Conservation (phyloP, 768 basidiomycete genomes). For the Leccinum broughii region DNA sequence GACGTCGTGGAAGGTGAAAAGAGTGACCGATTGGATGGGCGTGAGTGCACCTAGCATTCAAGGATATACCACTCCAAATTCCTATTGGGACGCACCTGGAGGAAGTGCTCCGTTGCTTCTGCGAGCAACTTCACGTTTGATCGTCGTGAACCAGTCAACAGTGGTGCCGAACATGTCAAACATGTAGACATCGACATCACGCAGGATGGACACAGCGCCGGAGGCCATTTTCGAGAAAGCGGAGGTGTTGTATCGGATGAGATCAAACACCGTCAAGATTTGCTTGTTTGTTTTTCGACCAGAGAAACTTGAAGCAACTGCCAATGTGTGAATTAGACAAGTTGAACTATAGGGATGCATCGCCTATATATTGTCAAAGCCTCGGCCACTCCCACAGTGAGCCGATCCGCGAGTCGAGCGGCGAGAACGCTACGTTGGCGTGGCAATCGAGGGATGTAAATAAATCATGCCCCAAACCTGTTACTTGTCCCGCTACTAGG, state of each 20-base stretch:
- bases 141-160: conserved; percentile 42
- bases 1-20: not conserved
- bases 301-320: too few species aligned
- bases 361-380: too few species aligned
- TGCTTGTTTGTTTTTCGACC: not conserved
- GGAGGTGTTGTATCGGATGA: not conserved
- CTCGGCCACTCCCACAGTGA: too few species aligned
- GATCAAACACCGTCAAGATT: not conserved
- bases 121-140: conserved; percentile 20
- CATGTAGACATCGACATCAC: conserved; percentile 41
- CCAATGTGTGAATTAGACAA: too few species aligned
- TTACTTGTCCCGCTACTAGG: too few species aligned
- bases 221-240: conserved; percentile 7
- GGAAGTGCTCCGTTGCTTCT: conserved; percentile 14
- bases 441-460: too few species aligned
- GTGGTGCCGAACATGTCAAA: conserved; percentile 56
- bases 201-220: not conserved
- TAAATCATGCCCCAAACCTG: too few species aligned
- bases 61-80: not conserved
- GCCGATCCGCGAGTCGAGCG: too few species aligned
- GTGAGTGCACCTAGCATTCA: not conserved
- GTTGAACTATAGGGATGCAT: too few species aligned
- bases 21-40: not conserved
- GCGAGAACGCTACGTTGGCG: too few species aligned
- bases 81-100: conserved; percentile 12